Percentiles rank a stretch among this genome's conserved stretches.
These are phyloP conservation scores for Cornus florida DNA, from an alignment of 148 eudicot species.

Conservation along the genomic window DNA sequence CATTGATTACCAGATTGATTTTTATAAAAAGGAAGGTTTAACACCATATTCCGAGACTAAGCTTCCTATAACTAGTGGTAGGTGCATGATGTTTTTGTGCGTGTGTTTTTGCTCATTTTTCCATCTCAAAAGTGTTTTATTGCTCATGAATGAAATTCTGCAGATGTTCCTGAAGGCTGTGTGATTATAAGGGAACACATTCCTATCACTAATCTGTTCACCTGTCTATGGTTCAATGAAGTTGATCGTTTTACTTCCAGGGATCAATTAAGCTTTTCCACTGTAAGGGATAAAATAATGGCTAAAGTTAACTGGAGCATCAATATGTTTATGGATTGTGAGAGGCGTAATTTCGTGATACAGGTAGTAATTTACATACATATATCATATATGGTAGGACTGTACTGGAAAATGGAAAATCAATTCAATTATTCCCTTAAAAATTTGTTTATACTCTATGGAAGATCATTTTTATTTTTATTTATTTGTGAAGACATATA, in stretches of 20 bases:
- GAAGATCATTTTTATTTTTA: background rate
- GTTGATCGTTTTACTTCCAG: conserved; percentile 95
- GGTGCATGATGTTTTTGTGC: conserved; percentile 17
- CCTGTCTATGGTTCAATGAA: conserved; percentile 96
- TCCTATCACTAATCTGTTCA: conserved; percentile 81
- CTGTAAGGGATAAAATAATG: conserved; percentile 77
- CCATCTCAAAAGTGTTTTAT: conserved; percentile 11
- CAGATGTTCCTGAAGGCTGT: conserved; percentile 98
- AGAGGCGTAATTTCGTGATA: conserved; percentile 89
- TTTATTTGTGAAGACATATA: background rate
- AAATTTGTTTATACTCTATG: background rate
- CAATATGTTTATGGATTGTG: conserved; percentile 92
- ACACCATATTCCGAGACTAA: conserved; percentile 81
- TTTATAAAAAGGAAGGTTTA: conserved; percentile 79
- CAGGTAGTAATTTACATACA: conserved; percentile 49
- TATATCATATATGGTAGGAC: too few relatives aligned
- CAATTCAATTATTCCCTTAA: background rate
- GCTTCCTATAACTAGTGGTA: conserved; percentile 95
- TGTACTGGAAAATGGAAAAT: background rate
- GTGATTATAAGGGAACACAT: conserved; percentile 85
- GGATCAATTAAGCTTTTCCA: conserved; percentile 93
- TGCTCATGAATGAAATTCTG: conserved; percentile 19
- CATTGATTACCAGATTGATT: conserved; percentile 74
- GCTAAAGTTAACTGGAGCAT: conserved; percentile 71
- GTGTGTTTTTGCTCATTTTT: conserved; percentile 7